Evolutionary conservation across 2,329 filamentous ascomycete species (phyloP).

Genomic region (Aspergillus versicolor): DNA sequence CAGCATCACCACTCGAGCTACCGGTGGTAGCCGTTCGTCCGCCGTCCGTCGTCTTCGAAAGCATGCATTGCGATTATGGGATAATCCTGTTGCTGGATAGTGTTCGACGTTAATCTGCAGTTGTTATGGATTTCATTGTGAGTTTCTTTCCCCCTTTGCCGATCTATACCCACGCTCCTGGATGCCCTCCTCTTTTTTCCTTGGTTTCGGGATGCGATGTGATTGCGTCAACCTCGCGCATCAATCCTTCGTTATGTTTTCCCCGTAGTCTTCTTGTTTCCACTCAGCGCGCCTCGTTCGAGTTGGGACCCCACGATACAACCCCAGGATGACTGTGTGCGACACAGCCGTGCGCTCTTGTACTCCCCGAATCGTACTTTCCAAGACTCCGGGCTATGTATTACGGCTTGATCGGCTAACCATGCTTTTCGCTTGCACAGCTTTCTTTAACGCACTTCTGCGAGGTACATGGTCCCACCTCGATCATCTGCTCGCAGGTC

Average conservation of each 20-base stretch:
- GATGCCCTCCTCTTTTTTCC: not conserved
- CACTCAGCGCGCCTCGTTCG: not conserved
- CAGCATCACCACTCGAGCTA: not conserved
- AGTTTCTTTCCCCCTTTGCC: constrained; percentile 22
- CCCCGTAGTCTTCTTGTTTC: not conserved
- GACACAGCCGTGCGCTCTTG: not conserved
- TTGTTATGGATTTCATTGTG: constrained; percentile 48
- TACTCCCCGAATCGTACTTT: constrained; percentile 6
- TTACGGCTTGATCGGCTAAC: constrained; percentile 8
- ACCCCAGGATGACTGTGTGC: constrained; percentile 2
- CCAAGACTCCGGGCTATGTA: not conserved
- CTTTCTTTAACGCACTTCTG: constrained; percentile 64
- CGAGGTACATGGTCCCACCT: constrained; percentile 62
- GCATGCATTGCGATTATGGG: constrained; percentile 36
- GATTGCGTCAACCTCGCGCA: constrained; percentile 14
- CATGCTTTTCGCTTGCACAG: constrained; percentile 33
- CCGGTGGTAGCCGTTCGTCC: constrained; percentile 1
- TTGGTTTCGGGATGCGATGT: not conserved
- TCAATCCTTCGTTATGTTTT: constrained; percentile 3
- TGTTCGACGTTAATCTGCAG: constrained; percentile 27
- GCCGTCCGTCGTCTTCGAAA: constrained; percentile 18
- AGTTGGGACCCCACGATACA: not conserved
- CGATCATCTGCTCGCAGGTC: constrained; percentile 61
- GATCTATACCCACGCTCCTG: constrained; percentile 1
- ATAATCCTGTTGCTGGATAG: constrained; percentile 27